phyloP scores from a whole-genome alignment of 305 asterid genomes.

The Vinca major region DNA sequence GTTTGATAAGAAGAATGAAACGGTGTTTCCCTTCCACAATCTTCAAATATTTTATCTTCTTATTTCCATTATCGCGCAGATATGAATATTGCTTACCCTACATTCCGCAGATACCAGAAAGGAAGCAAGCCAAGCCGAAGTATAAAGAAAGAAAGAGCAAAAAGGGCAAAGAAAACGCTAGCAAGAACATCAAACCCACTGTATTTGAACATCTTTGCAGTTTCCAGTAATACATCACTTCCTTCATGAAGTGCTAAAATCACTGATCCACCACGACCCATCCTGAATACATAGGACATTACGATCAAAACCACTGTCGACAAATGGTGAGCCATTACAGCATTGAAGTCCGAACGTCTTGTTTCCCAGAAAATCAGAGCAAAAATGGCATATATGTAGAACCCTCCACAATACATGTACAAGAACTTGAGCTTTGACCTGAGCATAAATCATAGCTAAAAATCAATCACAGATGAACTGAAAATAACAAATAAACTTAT shows the following conservation, averaged over 20 bases:
- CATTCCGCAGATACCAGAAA: conserved; percentile 27
- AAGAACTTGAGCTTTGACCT: conserved; percentile 27
- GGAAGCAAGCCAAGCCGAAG: conserved; percentile 27
- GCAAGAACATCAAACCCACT: conserved; percentile 21
- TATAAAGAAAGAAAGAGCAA: conserved; percentile 18
- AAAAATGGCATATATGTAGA: conserved; percentile 28
- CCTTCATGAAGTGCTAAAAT: conserved; percentile 30
- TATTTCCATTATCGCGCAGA: too few species aligned
- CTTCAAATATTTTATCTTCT: neutral
- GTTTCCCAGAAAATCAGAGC: conserved; percentile 29
- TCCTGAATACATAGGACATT: conserved; percentile 27
- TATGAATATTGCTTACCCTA: conserved; percentile 19
- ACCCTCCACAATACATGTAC: conserved; percentile 35
- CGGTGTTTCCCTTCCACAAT: too few species aligned
- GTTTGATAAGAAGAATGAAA: neutral
- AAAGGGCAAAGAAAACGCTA: conserved; percentile 20
- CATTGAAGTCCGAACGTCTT: conserved; percentile 25
- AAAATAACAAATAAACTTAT: too few species aligned
- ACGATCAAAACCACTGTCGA: conserved; percentile 21
- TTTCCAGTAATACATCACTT: conserved; percentile 30
- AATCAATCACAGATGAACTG: neutral
- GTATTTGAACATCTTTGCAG: conserved; percentile 30
- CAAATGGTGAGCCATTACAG: conserved; percentile 26
- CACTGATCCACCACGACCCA: conserved; percentile 25
- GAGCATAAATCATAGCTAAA: neutral